These are phyloP conservation scores for Ambrosiella cleistominuta DNA, from an alignment of 2,329 filamentous ascomycete species.

Conservation along the genomic window DNA sequence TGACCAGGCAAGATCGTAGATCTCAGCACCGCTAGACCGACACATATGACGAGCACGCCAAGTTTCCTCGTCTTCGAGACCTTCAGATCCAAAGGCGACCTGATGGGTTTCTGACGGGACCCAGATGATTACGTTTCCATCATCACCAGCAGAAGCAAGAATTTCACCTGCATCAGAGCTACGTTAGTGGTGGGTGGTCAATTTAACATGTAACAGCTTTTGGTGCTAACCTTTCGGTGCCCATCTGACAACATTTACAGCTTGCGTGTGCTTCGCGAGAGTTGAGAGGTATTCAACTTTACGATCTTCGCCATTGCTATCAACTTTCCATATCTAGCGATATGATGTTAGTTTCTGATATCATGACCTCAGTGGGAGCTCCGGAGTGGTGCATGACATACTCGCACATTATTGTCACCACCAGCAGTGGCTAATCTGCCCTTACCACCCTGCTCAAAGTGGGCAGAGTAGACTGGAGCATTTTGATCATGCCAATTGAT, in stretches of 20 bases:
- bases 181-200: not conserved
- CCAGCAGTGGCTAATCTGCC: conserved; percentile 83
- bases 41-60: conserved; percentile 98
- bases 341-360: not conserved
- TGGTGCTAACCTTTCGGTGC: conserved; percentile 52
- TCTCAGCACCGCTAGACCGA: conserved; percentile 81
- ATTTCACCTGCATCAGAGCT: conserved; percentile 52
- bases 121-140: conserved; percentile 94
- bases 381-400: conserved; percentile 30
- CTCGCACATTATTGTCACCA: conserved; percentile 90
- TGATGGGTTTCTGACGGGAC: conserved; percentile 65
- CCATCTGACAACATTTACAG: conserved; percentile 95
- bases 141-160: conserved; percentile 86
- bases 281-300: conserved; percentile 87
- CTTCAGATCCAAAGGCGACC: conserved; percentile 61
- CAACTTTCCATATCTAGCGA: conserved; percentile 65
- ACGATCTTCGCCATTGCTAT: conserved; percentile 65
- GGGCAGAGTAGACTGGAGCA: conserved; percentile 88
- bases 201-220: not conserved
- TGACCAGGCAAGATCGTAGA: conserved; percentile 97
- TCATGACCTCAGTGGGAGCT: not conserved
- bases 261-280: conserved; percentile 82
- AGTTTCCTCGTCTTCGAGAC: conserved; percentile 81
- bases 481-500: conserved; percentile 99
- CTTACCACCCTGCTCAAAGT: conserved; percentile 87